Evolutionary conservation across 208 protist species (phyloP), one percentile per base, ranked within the genome.

Genomic region (Leishmania gerbilli): DNA sequence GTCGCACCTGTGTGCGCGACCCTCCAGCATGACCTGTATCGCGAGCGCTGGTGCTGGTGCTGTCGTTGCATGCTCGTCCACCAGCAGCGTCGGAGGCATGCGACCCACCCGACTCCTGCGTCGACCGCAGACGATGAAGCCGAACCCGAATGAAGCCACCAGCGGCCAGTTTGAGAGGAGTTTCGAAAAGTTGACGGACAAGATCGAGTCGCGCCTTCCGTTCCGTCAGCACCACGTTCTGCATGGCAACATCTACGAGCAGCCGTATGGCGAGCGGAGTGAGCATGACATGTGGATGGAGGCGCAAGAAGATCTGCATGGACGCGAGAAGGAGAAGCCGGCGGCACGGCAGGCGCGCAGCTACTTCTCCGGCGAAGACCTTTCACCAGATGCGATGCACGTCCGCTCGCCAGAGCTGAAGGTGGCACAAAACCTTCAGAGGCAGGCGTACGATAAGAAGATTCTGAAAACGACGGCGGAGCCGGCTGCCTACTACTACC

Each of bases 171-270:
- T 94, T 72, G 91, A 97, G 72, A 87, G 91, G 68, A 94, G 89
- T 65, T 97, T 97, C 71, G 93, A 97, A 77, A 95, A 95, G 74
- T 77, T 97, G 5, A 91, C 88, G n/a, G 83, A 84, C 17, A 86
- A 88, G 45, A 84, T 97, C 27, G 93, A 93, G 82, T 80, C 64
- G 21, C 87, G 87, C 65, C 79, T 95, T 79, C 87, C 89, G 3
- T 90, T 94, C 55, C 89, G 91, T 0, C 89, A 95, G 85, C 81
- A 88, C 34, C 83, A 94, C 62, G 78, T 93, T 19, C 27, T 82
- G n/a, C 76, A 84, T n/a, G 87, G 90, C 62, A 90, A 80, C 83
- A 84, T 93, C 40, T 89, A 94, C 79, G 92, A 97, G 78, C 87
- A 80, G 62, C 81, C 84, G 72, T 95, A 89, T 80, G 93, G 93